phyloP scores from a whole-genome alignment of 176 grass and related monocot species.

The Carex kokanica region DNA sequence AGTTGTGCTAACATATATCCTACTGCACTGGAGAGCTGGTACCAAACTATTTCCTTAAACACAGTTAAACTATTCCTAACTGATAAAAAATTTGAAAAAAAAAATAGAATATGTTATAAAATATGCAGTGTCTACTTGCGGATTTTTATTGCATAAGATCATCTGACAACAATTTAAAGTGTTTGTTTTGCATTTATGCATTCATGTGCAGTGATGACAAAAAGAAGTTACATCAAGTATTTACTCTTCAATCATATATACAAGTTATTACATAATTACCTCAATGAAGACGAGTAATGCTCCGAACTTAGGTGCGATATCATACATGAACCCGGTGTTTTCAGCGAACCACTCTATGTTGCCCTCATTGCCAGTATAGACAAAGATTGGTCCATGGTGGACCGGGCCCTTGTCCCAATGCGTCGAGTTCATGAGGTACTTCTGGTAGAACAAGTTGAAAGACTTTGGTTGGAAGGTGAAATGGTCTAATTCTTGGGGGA shows the following conservation, averaged over 20 bases:
- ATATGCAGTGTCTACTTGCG: too few relatives aligned
- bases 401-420: constrained; percentile 42
- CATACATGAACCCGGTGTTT: constrained; percentile 89
- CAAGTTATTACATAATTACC: constrained; percentile 18
- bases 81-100: background rate
- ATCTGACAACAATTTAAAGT: background rate
- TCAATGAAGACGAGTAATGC: constrained; percentile 97
- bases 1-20: background rate
- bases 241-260: background rate
- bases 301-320: constrained; percentile 64
- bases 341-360: constrained; percentile 81
- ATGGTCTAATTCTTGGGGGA: constrained; percentile 90
- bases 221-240: background rate
- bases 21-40: background rate
- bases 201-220: background rate
- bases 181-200: background rate
- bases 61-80: background rate
- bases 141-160: too few relatives aligned
- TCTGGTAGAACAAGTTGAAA: constrained; percentile 57
- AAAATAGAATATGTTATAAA: too few relatives aligned
- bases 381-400: constrained; percentile 54
- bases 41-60: too few relatives aligned
- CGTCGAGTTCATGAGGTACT: constrained; percentile 85
- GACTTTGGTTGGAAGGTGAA: constrained; percentile 90
- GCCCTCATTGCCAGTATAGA: constrained; percentile 91